phyloP scores from a whole-genome alignment of 768 basidiomycete genomes.

The Piloderma croceum region DNA sequence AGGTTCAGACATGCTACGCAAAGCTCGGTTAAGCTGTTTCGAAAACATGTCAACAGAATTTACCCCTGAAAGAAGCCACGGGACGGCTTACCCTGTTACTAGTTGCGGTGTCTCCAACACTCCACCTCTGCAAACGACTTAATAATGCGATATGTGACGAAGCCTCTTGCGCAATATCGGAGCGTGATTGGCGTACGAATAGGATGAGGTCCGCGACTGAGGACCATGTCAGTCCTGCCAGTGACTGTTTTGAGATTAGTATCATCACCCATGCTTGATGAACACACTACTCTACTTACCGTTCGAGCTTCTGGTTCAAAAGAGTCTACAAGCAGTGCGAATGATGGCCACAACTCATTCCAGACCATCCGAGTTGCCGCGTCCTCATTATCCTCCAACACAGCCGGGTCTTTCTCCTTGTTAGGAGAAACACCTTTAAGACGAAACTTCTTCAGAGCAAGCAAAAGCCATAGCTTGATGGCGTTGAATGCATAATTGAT shows the following conservation, averaged over 20 bases:
- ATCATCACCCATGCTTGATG: not conserved
- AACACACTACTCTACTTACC: constrained; percentile 26
- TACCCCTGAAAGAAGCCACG: not conserved
- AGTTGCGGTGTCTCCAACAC: constrained; percentile 41
- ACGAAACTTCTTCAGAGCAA: constrained; percentile 35
- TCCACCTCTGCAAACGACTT: constrained; percentile 39
- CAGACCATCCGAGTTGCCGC: constrained; percentile 43
- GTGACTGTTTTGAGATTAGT: constrained; percentile 33
- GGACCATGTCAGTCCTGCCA: constrained; percentile 48
- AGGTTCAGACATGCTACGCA: constrained; percentile 47
- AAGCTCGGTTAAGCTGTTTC: constrained; percentile 50
- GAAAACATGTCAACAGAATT: constrained; percentile 3
- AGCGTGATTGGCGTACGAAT: constrained; percentile 53
- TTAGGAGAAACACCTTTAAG: no score
- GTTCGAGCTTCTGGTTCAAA: constrained; percentile 45
- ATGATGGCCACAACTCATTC: constrained; percentile 76
- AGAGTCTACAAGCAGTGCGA: constrained; percentile 46
- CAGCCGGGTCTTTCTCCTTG: constrained; percentile 18
- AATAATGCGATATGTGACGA: constrained; percentile 46
- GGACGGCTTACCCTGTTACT: constrained; percentile 42
- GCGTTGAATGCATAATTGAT: constrained; percentile 66
- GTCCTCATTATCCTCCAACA: no score
- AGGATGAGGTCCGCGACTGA: constrained; percentile 62
- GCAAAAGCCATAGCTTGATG: constrained; percentile 66
- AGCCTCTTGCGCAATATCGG: constrained; percentile 48